Conservation (phyloP, 2,329 filamentous ascomycete species). For the Aureobasidium sp. region DNA sequence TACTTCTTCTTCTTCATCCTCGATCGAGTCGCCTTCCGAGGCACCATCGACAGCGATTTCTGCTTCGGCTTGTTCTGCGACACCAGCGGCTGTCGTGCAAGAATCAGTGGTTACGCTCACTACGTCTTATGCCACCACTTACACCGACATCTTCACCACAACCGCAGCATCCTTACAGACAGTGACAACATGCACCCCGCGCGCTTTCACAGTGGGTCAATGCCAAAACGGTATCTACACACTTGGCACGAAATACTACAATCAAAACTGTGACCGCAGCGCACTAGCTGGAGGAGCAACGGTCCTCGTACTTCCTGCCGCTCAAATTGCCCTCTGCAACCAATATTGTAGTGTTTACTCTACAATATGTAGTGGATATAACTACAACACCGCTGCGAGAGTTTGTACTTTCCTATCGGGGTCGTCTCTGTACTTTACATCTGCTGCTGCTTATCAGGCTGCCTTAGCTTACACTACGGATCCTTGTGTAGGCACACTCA, state of each 20-base stretch:
- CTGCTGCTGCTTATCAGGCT: neutral
- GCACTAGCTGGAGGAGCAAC: neutral
- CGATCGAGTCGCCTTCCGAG: neutral
- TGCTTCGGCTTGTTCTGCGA: neutral
- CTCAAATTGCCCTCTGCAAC: neutral
- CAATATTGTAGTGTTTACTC: constrained; percentile 1
- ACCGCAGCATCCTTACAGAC: neutral
- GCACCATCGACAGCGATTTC: neutral
- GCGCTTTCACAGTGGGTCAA: neutral
- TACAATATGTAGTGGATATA: neutral
- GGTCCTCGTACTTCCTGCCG: neutral
- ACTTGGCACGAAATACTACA: neutral
- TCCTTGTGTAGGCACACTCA: neutral
- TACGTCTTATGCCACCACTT: neutral
- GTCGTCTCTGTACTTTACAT: neutral
- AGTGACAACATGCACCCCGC: neutral
- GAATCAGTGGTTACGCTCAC: neutral
- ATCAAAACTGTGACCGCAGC: neutral
- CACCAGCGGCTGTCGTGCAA: neutral
- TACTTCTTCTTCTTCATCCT: neutral
- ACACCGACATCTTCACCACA: neutral
- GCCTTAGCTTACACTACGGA: neutral
- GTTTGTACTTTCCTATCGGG: neutral
- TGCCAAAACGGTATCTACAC: neutral
- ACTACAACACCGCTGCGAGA: constrained; percentile 1